A percentile compares a stretch with the other conserved stretches of the same genome.
These are phyloP conservation scores for Penicillium sp. DNA, from an alignment of 2,329 filamentous ascomycete species.

Conservation along the genomic window DNA sequence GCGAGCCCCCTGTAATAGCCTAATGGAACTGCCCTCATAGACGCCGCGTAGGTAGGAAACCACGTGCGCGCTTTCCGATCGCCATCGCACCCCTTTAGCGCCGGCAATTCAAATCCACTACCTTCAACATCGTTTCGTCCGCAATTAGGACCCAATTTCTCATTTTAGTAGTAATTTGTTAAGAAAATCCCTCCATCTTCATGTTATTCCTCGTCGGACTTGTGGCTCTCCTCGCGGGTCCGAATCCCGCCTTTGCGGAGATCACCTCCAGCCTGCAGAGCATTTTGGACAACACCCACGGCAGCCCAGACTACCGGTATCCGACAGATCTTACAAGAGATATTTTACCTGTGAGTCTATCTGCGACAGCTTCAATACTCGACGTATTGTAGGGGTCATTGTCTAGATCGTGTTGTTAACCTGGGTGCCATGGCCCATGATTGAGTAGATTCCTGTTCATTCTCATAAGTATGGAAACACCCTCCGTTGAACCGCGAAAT, in stretches of 20 bases:
- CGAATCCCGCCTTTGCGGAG: conserved; percentile 22
- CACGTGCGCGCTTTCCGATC: conserved; percentile 8
- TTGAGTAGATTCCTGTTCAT: conserved; percentile 40
- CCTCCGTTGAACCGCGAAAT: neutral
- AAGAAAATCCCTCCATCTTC: conserved; percentile 9
- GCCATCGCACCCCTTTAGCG: neutral
- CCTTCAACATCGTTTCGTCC: neutral
- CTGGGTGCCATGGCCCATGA: too few relatives aligned
- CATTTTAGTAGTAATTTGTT: neutral
- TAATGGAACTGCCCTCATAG: too few relatives aligned
- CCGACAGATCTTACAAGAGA: conserved; percentile 60
- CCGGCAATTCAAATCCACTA: neutral
- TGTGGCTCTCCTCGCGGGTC: conserved; percentile 24
- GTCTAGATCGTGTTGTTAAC: conserved; percentile 9
- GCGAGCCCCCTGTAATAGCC: too few relatives aligned
- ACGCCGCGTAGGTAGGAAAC: neutral
- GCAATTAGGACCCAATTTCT: neutral
- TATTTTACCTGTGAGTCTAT: conserved; percentile 51
- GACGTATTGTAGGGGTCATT: neutral
- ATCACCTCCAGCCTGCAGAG: conserved; percentile 51
- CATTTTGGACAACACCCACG: conserved; percentile 54
- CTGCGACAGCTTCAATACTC: neutral
- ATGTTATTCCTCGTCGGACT: conserved; percentile 19
- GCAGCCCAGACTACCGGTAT: conserved; percentile 53
- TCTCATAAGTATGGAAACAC: conserved; percentile 39